phyloP scores from a whole-genome alignment of 306 rosid genomes.

The Rosa persica region DNA sequence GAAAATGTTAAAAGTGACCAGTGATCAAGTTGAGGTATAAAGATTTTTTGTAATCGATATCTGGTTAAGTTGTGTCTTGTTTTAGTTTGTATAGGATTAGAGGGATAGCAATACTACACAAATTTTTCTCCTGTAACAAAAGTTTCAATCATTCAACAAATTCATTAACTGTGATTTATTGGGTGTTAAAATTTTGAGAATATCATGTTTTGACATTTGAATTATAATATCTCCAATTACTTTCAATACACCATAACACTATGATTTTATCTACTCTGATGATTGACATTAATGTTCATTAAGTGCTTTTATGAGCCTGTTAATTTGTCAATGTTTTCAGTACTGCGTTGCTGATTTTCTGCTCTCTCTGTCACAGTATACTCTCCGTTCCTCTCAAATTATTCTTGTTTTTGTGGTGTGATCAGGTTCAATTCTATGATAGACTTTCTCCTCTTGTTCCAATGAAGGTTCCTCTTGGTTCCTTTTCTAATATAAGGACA shows the following conservation, averaged over 20 bases:
- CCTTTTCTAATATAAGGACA: constrained; percentile 63
- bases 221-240: neutral
- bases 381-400: constrained; percentile 12
- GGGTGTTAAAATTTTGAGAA: neutral
- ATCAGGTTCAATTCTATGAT: constrained; percentile 70
- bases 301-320: constrained; percentile 18
- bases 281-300: constrained; percentile 7
- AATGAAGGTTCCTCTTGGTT: constrained; percentile 64
- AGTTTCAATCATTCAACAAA: neutral
- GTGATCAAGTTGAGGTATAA: constrained; percentile 77
- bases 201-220: neutral
- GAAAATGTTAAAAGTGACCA: constrained; percentile 76
- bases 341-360: constrained; percentile 22
- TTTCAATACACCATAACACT: neutral
- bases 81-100: constrained; percentile 1
- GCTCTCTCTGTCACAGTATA: constrained; percentile 23
- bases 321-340: constrained; percentile 15
- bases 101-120: neutral
- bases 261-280: constrained; percentile 3
- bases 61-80: neutral
- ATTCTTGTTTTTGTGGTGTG: constrained; percentile 16
- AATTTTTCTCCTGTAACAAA: neutral
- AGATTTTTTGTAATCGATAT: constrained; percentile 10
- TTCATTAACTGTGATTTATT: neutral
- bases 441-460: constrained; percentile 91